Percentiles rank a stretch among this genome's conserved stretches.
Evolutionary conservation across 2,329 filamentous ascomycete genomes (phyloP).

Genomic region (Claviceps arundinis): DNA sequence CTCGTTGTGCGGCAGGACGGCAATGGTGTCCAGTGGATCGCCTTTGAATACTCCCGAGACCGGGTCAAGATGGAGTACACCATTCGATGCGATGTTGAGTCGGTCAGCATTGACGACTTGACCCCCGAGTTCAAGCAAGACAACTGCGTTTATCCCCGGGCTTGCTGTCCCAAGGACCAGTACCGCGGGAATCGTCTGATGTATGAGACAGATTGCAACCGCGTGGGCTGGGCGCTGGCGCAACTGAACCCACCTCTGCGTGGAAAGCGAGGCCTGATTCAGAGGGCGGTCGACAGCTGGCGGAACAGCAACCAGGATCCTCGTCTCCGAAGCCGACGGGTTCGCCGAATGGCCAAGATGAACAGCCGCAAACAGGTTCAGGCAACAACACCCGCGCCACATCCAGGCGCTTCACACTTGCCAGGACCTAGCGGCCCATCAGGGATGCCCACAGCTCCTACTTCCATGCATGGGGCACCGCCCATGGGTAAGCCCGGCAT

Average conservation of each 20-base stretch:
- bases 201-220: constrained; percentile 98
- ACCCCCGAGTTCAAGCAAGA: constrained; percentile 87
- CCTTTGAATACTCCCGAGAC: constrained; percentile 94
- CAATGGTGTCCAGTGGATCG: constrained; percentile 97
- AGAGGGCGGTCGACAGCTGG: constrained; percentile 96
- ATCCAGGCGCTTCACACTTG: constrained; percentile 47
- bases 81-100: constrained; percentile 95
- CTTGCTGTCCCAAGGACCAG: constrained; percentile 88
- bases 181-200: constrained; percentile 91
- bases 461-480: constrained; percentile 44
- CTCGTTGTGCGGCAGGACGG: constrained; percentile 88
- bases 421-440: constrained; percentile 52
- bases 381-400: constrained; percentile 41
- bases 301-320: constrained; percentile 97
- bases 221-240: constrained; percentile 96
- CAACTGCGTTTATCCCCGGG: constrained; percentile 94
- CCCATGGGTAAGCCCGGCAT: constrained; percentile 54
- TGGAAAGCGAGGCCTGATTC: constrained; percentile 89
- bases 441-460: constrained; percentile 48
- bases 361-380: constrained; percentile 67
- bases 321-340: constrained; percentile 75
- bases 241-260: constrained; percentile 83
- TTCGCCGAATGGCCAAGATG: constrained; percentile 93
- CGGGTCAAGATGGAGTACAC: constrained; percentile 99
- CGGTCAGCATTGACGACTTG: constrained; percentile 79